These are phyloP conservation scores for Sungouiella blattae DNA, from an alignment of 805 yeast genomes.

Conservation along the genomic window DNA sequence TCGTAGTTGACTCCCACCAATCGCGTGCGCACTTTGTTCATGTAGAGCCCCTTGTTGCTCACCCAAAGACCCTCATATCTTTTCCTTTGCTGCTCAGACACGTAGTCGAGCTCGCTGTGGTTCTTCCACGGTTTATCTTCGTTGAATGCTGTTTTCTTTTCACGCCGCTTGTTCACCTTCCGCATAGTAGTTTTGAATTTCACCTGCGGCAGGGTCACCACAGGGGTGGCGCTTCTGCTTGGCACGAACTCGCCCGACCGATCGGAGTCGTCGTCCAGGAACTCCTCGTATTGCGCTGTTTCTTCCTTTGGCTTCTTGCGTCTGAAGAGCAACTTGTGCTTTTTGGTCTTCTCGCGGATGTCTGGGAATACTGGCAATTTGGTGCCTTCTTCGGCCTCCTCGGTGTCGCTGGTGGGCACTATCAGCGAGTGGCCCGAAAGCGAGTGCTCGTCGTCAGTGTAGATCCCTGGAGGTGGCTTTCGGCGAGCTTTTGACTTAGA, in stretches of 20 bases:
- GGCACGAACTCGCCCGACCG: slow-evolving; percentile 4
- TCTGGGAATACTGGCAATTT: slow-evolving; percentile 36
- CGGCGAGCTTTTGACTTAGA: slow-evolving; percentile 6
- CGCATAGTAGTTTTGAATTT: slow-evolving; percentile 53
- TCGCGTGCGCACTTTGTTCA: slow-evolving; percentile 35
- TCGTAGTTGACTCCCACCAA: slow-evolving; percentile 33
- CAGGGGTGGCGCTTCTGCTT: slow-evolving; percentile 2
- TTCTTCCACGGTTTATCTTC: slow-evolving; percentile 95
- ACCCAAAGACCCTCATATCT: slow-evolving; percentile 95
- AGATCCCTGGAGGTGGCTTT: slow-evolving; percentile 12
- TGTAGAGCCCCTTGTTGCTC: slow-evolving; percentile 69
- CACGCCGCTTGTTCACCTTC: slow-evolving; percentile 37
- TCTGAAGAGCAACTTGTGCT: slow-evolving; percentile 9
- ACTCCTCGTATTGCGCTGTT: slow-evolving; percentile 10
- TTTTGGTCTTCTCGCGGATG: slow-evolving; percentile 12
- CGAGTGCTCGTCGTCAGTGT: background rate
- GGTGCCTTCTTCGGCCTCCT: slow-evolving; percentile 5
- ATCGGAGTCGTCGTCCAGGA: slow-evolving; percentile 2
- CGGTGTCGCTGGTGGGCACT: background rate
- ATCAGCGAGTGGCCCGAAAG: background rate
- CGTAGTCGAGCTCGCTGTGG: slow-evolving; percentile 55
- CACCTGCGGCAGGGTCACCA: slow-evolving; percentile 18
- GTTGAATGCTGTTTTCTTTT: slow-evolving; percentile 52
- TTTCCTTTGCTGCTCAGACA: slow-evolving; percentile 68
- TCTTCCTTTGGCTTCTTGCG: slow-evolving; percentile 6